Percentiles rank a stretch among this genome's conserved stretches.
These are phyloP conservation scores for Scutellaria galericulata DNA, from an alignment of 257 asterid species.

Conservation along the genomic window DNA sequence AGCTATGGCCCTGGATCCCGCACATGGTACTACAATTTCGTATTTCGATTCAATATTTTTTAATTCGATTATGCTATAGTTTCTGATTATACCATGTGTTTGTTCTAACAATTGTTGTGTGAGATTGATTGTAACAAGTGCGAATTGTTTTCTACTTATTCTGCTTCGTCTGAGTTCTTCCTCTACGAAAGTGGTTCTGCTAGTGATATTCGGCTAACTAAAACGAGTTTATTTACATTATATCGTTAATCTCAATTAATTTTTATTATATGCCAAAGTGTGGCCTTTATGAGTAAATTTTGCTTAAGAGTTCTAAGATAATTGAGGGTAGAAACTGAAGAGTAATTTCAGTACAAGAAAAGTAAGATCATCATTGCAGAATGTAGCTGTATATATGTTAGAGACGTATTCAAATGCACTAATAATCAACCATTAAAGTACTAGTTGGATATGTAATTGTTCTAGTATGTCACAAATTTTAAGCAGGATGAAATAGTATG, in stretches of 20 bases:
- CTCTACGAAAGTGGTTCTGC: neutral
- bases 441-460: too few species aligned
- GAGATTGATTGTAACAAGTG: neutral
- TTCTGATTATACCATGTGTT: neutral
- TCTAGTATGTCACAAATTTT: too few species aligned
- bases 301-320: neutral
- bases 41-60: neutral
- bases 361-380: neutral
- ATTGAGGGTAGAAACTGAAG: neutral
- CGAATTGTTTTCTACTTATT: neutral
- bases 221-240: neutral
- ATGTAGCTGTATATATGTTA: too few species aligned
- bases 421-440: too few species aligned
- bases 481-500: too few species aligned
- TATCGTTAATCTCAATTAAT: too few species aligned
- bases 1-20: constrained; percentile 74
- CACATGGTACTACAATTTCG: constrained; percentile 45
- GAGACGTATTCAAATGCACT: too few species aligned
- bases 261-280: too few species aligned
- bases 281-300: too few species aligned
- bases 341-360: neutral
- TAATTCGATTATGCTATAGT: neutral
- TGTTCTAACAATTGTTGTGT: neutral
- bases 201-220: neutral
- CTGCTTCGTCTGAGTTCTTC: neutral